Conservation (phyloP, 352 stramenopile species). For the Pythium aristosporum region DNA sequence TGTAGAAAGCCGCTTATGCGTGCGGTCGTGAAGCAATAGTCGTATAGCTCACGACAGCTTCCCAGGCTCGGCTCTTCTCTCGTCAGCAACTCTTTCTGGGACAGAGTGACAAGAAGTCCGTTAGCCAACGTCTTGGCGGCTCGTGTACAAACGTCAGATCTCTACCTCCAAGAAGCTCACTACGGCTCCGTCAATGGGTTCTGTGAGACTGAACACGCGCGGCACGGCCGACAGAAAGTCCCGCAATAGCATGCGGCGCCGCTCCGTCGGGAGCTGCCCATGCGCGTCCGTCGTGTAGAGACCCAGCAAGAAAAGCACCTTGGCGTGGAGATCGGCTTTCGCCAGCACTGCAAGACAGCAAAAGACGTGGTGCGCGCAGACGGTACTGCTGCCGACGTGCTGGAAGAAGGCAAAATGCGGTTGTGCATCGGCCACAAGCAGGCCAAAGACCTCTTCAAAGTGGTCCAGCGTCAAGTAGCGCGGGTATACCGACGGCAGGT, state of each 20-base stretch:
- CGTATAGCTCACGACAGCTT: constrained; percentile 47
- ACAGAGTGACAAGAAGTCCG: not conserved
- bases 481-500: constrained; percentile 31
- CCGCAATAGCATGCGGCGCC: constrained; percentile 40
- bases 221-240: constrained; percentile 44
- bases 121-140: not conserved
- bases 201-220: constrained; percentile 39
- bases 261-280: constrained; percentile 39
- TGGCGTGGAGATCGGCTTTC: constrained; percentile 48
- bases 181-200: constrained; percentile 33
- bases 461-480: constrained; percentile 43
- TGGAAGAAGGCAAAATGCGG: constrained; percentile 71
- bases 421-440: constrained; percentile 61
- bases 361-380: constrained; percentile 59
- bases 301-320: constrained; percentile 57
- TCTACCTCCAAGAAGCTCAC: constrained; percentile 31
- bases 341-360: constrained; percentile 56
- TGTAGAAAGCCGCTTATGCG: constrained; percentile 56
- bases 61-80: constrained; percentile 38
- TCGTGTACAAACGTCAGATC: too few relatives aligned
- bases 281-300: constrained; percentile 49
- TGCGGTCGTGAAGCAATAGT: constrained; percentile 60
- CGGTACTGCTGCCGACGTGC: constrained; percentile 10
- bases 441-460: constrained; percentile 78
- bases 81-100: constrained; percentile 43